Percentiles rank a stretch among this genome's conserved stretches.
phyloP scores from a whole-genome alignment of 768 basidiomycete genomes.

The Dentipellis sp. region DNA sequence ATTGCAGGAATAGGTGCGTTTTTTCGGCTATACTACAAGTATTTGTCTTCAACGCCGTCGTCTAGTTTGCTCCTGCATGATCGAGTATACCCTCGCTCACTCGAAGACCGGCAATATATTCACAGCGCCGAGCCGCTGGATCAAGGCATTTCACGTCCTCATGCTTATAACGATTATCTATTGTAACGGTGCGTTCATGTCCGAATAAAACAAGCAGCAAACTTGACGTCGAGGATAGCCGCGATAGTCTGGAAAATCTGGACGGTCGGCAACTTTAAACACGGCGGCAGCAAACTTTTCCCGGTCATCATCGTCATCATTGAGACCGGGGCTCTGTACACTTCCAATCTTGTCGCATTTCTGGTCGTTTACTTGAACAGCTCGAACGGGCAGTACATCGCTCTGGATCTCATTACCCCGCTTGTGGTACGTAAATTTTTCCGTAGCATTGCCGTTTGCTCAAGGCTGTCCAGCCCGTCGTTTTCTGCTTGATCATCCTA shows the following conservation, averaged over 20 bases:
- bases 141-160: neutral
- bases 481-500: neutral
- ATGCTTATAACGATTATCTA: neutral
- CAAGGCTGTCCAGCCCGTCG: neutral
- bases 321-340: neutral
- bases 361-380: neutral
- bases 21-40: neutral
- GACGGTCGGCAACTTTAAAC: neutral
- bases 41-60: neutral
- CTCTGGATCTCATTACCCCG: neutral
- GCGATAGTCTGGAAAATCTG: neutral
- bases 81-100: neutral
- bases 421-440: neutral
- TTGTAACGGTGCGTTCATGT: neutral
- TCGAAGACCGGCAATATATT: neutral
- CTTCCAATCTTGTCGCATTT: neutral
- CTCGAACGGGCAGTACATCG: neutral
- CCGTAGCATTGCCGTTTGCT: neutral
- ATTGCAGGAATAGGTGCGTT: neutral
- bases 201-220: neutral
- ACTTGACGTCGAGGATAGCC: neutral
- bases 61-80: neutral
- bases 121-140: neutral
- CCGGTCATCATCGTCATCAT: neutral
- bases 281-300: neutral